Base-by-base conservation (phyloP, 1,139 yeast species). In the Sporopachydermia cereana region DNA sequence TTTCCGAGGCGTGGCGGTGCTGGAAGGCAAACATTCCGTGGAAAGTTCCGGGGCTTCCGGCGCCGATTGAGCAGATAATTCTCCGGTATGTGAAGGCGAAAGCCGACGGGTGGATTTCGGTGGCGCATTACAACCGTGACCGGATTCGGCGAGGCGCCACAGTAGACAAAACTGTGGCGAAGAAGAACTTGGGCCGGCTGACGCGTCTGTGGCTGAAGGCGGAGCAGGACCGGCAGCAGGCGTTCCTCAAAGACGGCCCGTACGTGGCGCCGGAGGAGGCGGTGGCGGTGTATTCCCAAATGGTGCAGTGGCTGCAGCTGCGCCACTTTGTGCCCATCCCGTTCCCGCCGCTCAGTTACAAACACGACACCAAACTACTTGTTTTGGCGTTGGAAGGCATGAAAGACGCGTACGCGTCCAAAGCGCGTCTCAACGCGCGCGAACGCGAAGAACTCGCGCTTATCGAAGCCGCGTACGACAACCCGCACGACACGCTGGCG, bases 21-120 rank as follows among this genome's bases (percentile, higher is more conserved):
- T 93, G 98, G 98, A 93, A 93, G 61, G 98, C 98, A 1, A 89
- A 91, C 57, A 83, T 91, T 49, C 95, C 96, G 1, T 93, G 98
- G 98, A 82, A 86, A 55, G 98, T 91, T 9, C 95, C 96, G 1
- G 98, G 98, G 0, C 69, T 93, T 61, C 98, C 99, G 2, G 81
- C 76, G 45, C 96, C 97, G 0, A 77, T 91, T 31, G 93, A 81
- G 54, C 76, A 78, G 45, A 84, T 93, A 43, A 89, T 93, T 48
- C 80, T 84, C 54, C 74, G 96, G 43, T 93, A 91, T 54, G 82
- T 91, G 45, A 83, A 85, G 57, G 96, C 96, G 1, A 89, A 93
- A 58, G 96, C 98, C 0, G 96, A 91, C 56, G 94, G 95, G 4
- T 93, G 98, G 97, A 74, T 86, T 12, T 82, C 94, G 1, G 89